Conservation (phyloP, 2,329 filamentous ascomycete species). For the Aureobasidium sp. region DNA sequence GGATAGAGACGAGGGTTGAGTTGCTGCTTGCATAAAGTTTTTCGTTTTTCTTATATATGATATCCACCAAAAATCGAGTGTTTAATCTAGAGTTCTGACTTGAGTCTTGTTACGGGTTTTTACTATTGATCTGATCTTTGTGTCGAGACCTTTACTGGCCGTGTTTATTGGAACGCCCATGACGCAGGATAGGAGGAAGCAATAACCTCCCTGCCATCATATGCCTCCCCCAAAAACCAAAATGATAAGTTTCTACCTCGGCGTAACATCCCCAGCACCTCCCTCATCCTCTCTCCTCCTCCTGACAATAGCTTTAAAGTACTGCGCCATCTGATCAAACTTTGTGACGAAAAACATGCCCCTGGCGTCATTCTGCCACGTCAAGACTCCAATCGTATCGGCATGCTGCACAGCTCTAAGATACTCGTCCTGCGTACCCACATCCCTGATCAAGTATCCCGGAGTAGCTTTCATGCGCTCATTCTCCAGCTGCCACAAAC, state of each 20-base stretch:
- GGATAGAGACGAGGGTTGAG: slow-evolving; percentile 63
- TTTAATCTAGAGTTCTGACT: neutral
- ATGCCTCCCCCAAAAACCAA: neutral
- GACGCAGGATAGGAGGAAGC: neutral
- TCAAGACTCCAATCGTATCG: slow-evolving; percentile 80
- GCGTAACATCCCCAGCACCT: neutral
- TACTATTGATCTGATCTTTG: neutral
- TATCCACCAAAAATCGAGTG: neutral
- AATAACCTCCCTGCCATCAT: neutral
- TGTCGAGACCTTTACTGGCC: neutral
- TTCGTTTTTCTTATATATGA: neutral
- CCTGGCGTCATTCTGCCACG: slow-evolving; percentile 75
- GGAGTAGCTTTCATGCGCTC: slow-evolving; percentile 81
- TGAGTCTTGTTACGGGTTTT: neutral
- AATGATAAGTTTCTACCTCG: neutral
- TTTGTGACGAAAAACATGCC: slow-evolving; percentile 88
- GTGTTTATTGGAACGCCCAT: neutral
- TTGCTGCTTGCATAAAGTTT: neutral
- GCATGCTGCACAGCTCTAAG: slow-evolving; percentile 66
- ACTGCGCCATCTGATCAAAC: slow-evolving; percentile 80
- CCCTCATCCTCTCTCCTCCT: slow-evolving; percentile 27
- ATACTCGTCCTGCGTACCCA: slow-evolving; percentile 60
- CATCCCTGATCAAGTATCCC: slow-evolving; percentile 87
- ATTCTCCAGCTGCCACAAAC: slow-evolving; percentile 94
- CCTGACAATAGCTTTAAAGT: slow-evolving; percentile 54